Base-by-base conservation (phyloP, 2,329 filamentous ascomycete species). In the Biscogniauxia marginata region DNA sequence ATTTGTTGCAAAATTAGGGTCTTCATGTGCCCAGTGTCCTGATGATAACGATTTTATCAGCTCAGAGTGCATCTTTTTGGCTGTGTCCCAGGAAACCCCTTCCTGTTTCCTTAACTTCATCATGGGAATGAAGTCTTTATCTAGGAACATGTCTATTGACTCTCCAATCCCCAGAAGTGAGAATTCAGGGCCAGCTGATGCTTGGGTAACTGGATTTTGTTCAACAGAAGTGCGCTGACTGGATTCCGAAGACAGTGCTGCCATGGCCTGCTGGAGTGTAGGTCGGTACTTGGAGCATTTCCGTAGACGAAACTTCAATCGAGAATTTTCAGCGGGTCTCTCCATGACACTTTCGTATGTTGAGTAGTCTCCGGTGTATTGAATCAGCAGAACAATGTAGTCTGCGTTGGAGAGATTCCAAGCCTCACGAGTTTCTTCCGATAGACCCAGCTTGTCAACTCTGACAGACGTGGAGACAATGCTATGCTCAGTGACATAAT, bases 211-310 rank as follows among this genome's bases (percentile, higher is more conserved):
- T 24, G 20, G 18, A 25, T 13, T n/a, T n/a, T n/a, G n/a, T n/a
- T n/a, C n/a, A n/a, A n/a, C n/a, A n/a, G 49, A 16, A 43, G 46
- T 47, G 50, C 52, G 53, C 46, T 24, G 9, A 16, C 53, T 62
- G 19, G 60, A 54, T 19, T 70, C 66, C 0, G 52, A 20, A 71
- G 74, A 13, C 63, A 89, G 88, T 0, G 79, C 78, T 5, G 74
- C 67, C 30, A 78, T 73, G 1, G 83, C 84, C 49, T 86, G 80
- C 2, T 74, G 63, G 1, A 80, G 51, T 0, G 82, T 84, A 0
- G 91, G 90, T 64, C 93, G 95, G 71, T 93, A 90, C 3, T 73
- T 78, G n/a, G 80, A 75, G 65, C 88, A 88, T 53, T 90, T 83
- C 1, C 90, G 89, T 21, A 95, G 79, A 6, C 85, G 82, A 68